phyloP scores from a whole-genome alignment of 148 eudicot genomes.

The Rheum nobile region DNA sequence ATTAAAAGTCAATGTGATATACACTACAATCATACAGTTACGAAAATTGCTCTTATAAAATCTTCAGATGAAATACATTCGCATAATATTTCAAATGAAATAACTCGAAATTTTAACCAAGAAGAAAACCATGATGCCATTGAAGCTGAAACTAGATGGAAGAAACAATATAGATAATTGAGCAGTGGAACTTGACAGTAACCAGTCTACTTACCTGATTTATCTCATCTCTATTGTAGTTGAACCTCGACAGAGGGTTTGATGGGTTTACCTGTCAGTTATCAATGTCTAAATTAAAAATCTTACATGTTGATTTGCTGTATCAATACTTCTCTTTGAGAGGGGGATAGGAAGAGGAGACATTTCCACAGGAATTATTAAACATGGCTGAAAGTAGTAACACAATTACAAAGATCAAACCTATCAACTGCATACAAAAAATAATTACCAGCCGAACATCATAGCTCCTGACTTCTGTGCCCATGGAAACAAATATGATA shows the following conservation, averaged over 20 bases:
- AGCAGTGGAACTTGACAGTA: background rate
- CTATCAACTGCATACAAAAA: background rate
- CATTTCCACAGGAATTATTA: background rate
- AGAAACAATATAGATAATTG: background rate
- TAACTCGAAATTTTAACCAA: background rate
- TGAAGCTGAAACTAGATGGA: background rate
- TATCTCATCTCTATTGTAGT: slow-evolving; percentile 82
- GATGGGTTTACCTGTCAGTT: slow-evolving; percentile 41
- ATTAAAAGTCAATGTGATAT: background rate
- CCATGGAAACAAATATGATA: slow-evolving; percentile 63
- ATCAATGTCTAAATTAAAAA: slow-evolving; percentile 1
- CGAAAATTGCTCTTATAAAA: background rate
- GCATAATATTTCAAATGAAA: background rate
- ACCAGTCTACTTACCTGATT: slow-evolving; percentile 56
- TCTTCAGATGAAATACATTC: background rate
- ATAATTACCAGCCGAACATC: slow-evolving; percentile 69
- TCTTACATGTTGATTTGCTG: background rate
- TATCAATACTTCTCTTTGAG: background rate
- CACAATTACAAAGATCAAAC: background rate
- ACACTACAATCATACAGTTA: background rate
- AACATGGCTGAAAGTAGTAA: background rate
- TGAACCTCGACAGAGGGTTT: slow-evolving; percentile 56
- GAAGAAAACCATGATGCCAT: background rate
- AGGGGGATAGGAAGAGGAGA: background rate
- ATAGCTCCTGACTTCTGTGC: slow-evolving; percentile 56